Base-by-base conservation (phyloP, 2,329 filamentous ascomycete genomes). In the Stachybotrys echinatus region DNA sequence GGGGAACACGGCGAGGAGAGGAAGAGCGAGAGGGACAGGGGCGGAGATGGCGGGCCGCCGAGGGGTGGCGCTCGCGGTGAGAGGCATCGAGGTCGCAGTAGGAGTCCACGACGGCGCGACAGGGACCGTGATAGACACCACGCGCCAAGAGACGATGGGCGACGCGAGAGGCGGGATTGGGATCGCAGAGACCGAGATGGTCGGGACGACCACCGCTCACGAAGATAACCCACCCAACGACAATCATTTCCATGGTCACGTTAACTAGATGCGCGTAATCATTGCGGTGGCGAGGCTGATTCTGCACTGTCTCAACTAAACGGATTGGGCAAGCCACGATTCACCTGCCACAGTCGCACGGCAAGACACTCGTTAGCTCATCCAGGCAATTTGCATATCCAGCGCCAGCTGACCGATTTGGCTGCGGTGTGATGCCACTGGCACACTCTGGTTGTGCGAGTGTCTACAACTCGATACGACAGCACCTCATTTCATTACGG, bases 61-160 rank as follows among this genome's bases (percentile, higher is more conserved):
- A 70, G 48, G 65, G 66, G 31, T 59, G 65, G 53, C 61, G 65
- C 42, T 67, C 48, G 55, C 55, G 46, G 50, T 54, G 23, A 53
- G 48, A 50, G 50, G 5, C 49, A 60, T 14, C 58, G 55, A 48
- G 58, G 58, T 21, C 61, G 64, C 46, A 63, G 64, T 57, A 58
- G 61, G 37, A 52, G 52, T 39, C 53, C 45, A 22, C 42, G 50
- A 19, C 48, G 39, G 37, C 46, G 40, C 43, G 51, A 49, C 23
- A 48, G 49, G 48, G 49, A 38, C 23, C 47, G 69, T 23, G 56
- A 61, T 18, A 53, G 58, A 50, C 60, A 61, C 22, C 58, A 55
- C 44, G 47, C 55, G 44, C 14, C 27, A 34, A 55, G 59, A 40
- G 62, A 65, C 23, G 54, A 58, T 31, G 48, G 52, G 4, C 54